Base-by-base conservation (phyloP, 2,329 filamentous ascomycete genomes). In the Alternaria infectoria region DNA sequence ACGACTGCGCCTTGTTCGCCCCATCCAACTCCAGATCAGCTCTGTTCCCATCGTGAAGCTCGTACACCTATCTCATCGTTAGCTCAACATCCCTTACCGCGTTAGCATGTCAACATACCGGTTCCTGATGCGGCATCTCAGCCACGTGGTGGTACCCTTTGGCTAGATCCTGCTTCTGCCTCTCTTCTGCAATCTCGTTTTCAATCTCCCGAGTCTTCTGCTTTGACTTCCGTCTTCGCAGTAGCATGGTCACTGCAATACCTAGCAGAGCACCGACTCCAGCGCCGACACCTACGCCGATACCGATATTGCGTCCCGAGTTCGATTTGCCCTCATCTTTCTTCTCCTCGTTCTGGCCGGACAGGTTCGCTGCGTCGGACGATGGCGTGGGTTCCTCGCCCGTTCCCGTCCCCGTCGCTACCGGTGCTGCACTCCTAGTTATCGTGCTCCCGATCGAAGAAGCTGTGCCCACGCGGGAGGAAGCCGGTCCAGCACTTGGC, bases 241-340 rank as follows among this genome's bases (percentile, higher is more conserved):
- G 13, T 21, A 51, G 4, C 2, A 51, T 10, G 11, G 17, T 26
- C 28, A 26, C 49, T 21, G 32, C 17, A 13, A 51, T 11, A 51
- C 17, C 49, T 5, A 51, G 15, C 8, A 61, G n/a, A 13, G 30
- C 19, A 1, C 28, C 40, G 0, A 47, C 32, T 6, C 57, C 44
- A 19, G 55, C 21, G 3, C 62, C 62, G 15, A 62, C 11, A 21
- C 49, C 59, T 5, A 59, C 30, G 10, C 62, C 62, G n/a, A 62
- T 30, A 11, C 55, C 62, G 4, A 65, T 59, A 6, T 57, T 55
- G 17, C 32, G 43, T 32, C 55, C 49, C 32, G 49, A n/a, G 17
- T 51, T 32, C 17, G 54, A 55, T 26, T n/a, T 17, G 4, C 49
- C 46, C 26, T 51, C 21, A 28, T 51, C 13, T 1, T 28, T 6